Evolutionary conservation across 176 grass and related monocot genomes (phyloP).

Genomic region (Bonia amplexicaulis): DNA sequence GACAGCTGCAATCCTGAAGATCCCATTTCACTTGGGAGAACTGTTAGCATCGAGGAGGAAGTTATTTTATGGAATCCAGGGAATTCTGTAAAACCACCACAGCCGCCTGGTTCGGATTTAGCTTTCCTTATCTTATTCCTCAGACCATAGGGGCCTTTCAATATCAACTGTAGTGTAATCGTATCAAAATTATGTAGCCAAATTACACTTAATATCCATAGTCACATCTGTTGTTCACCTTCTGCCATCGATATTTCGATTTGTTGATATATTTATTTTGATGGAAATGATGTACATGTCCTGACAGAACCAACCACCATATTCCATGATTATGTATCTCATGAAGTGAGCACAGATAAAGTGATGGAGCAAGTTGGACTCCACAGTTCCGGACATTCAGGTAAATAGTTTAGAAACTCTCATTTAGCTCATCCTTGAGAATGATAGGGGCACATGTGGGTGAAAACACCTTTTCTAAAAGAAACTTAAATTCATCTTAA

Average conservation of each 20-base stretch:
- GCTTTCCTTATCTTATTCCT: not conserved
- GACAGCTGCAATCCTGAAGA: not conserved
- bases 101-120: conserved; percentile 12
- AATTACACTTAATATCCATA: conserved; percentile 8
- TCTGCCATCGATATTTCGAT: not conserved
- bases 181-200: not conserved
- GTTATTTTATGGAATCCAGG: conserved; percentile 39
- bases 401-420: conserved; percentile 11
- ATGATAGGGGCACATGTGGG: not conserved
- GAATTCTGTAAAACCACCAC: not conserved
- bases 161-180: not conserved
- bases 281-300: not conserved
- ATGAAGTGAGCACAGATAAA: conserved; percentile 5
- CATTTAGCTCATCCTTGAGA: not conserved
- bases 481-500: not conserved
- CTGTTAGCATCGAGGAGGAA: conserved; percentile 18
- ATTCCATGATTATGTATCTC: conserved; percentile 1
- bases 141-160: not conserved
- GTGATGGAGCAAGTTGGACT: not conserved
- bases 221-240: not conserved
- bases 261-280: not conserved
- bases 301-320: not conserved
- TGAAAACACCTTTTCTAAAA: not conserved
- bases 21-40: not conserved
- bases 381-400: conserved; percentile 11